phyloP scores from a whole-genome alignment of 345 rosid species.

The Aethionema arabicum region DNA sequence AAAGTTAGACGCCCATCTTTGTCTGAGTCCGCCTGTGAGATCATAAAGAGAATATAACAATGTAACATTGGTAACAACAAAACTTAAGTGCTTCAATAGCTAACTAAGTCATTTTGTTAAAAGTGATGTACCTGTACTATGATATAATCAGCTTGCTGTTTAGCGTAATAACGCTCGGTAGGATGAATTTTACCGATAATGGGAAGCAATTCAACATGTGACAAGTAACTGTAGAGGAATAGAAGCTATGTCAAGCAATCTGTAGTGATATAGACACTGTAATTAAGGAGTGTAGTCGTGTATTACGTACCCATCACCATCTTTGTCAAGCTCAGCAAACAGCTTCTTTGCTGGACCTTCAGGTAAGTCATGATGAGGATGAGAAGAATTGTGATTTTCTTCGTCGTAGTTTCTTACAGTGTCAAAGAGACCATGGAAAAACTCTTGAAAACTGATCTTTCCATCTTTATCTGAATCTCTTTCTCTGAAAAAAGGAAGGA shows the following conservation, averaged over 20 bases:
- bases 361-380: constrained; percentile 54
- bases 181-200: constrained; percentile 91
- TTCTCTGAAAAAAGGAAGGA: constrained; percentile 52
- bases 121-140: constrained; percentile 66
- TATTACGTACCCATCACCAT: constrained; percentile 72
- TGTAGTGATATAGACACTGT: constrained; percentile 9
- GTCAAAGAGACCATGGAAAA: constrained; percentile 89
- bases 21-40: constrained; percentile 77
- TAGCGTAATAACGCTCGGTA: constrained; percentile 86
- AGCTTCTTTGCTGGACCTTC: constrained; percentile 75
- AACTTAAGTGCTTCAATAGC: background rate
- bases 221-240: constrained; percentile 52
- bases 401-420: constrained; percentile 86
- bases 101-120: constrained; percentile 7
- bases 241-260: constrained; percentile 19
- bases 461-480: constrained; percentile 94
- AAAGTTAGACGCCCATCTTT: constrained; percentile 79
- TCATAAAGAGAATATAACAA: constrained; percentile 18
- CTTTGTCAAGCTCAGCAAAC: constrained; percentile 85
- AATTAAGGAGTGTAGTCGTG: constrained; percentile 3
- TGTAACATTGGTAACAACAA: background rate
- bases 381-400: constrained; percentile 62
- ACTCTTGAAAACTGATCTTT: constrained; percentile 74
- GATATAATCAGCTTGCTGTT: constrained; percentile 89
- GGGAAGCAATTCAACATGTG: constrained; percentile 70